These are phyloP conservation scores for Oxalis stricta DNA, from an alignment of 441 rosid species.

Conservation along the genomic window DNA sequence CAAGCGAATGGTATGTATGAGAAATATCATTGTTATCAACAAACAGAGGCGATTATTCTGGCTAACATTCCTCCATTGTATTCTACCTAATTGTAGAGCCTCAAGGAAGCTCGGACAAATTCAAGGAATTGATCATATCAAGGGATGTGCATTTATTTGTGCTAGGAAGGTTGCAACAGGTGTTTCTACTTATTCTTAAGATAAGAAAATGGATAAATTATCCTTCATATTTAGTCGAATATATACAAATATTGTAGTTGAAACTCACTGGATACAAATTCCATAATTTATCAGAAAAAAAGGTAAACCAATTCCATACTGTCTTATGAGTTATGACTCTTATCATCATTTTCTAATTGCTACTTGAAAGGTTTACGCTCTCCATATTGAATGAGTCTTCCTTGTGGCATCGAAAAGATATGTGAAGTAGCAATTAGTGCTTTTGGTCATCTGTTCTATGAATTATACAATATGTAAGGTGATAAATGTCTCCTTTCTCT, in stretches of 20 bases:
- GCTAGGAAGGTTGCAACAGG: neutral
- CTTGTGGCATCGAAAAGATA: no score
- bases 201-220: neutral
- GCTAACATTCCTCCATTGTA: neutral
- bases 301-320: no score
- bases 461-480: no score
- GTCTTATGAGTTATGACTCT: no score
- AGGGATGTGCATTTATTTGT: neutral
- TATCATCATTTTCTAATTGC: no score
- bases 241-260: neutral
- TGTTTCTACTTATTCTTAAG: neutral
- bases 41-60: neutral
- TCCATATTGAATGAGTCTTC: no score
- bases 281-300: no score
- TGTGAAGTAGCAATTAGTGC: no score
- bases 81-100: conserved; percentile 30
- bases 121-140: conserved; percentile 17
- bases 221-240: neutral
- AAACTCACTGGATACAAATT: no score
- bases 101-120: conserved; percentile 40
- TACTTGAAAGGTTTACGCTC: no score
- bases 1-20: conserved; percentile 61
- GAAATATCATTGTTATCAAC: neutral
- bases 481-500: no score
- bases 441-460: no score